Base-by-base conservation (phyloP, 2,329 filamentous ascomycete genomes). In the Epichloe baconii region DNA sequence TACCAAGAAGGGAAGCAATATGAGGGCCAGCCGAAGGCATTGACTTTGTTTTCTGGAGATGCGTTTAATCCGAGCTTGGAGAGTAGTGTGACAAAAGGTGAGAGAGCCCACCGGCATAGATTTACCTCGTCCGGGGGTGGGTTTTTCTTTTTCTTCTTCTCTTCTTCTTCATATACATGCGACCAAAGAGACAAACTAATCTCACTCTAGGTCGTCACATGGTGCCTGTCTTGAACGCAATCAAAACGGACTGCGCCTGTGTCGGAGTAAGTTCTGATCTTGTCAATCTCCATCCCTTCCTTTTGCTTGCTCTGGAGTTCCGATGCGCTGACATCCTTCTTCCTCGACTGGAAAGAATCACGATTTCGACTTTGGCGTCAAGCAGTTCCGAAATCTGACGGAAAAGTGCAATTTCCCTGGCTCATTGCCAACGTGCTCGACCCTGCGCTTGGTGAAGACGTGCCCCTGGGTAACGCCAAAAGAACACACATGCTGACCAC, bases 41-140 rank as follows among this genome's bases (percentile, higher is more conserved):
- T 94, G 48, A 90, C 87, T 1, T 76, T 95, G 58, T 96, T 95
- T 68, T 95, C 88, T 3, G 89, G 89, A 38, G 90, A 95, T 74
- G 88, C 85, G 10, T 96, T 93, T 68, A 95, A 95, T 64, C 89
- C 90, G 0, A 91, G 86, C 59, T 70, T 95, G 53, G 89, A 95
- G 68, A 91, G 85, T 60, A 86, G 85, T 17, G 82, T 95, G 36
- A 95, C 89, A 3, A 95, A 95, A 70, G 89, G 87, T 74, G 64
- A 56, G 48, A 56, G 48, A 47, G 31, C 10, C 19, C 26, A 17
- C 5, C 31, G 12, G 19, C 14, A 38, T 19, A 8, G 19, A 21
- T 37, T 14, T 31, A 12, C 19, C 19, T 43, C 10, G 26, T 31
- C 26, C 8, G 11, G 12, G 12, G n/a, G 15, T 7, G 14, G 4